Percentiles rank a stretch among this genome's conserved stretches.
Conservation (phyloP, 768 basidiomycete genomes). For the Serendipita sp. region DNA sequence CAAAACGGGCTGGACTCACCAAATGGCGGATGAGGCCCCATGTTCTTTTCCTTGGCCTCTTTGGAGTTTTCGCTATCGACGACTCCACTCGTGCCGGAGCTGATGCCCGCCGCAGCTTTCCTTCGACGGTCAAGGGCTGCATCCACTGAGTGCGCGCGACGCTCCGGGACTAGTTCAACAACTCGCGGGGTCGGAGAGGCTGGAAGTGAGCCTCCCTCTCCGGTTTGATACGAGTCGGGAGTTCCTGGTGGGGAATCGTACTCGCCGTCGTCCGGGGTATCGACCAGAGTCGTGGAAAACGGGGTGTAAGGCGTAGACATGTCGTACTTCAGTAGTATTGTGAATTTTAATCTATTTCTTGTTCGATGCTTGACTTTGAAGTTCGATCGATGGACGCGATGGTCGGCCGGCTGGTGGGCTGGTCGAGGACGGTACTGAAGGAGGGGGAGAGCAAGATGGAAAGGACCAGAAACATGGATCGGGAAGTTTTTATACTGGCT, state of each 20-base stretch:
- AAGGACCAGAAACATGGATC: too few relatives aligned
- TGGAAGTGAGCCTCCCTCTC: slow-evolving; percentile 2
- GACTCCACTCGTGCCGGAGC: not conserved
- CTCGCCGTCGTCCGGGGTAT: not conserved
- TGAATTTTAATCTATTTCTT: too few relatives aligned
- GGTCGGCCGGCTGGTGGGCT: too few relatives aligned
- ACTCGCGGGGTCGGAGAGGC: not conserved
- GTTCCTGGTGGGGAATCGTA: not conserved
- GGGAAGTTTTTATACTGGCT: too few relatives aligned
- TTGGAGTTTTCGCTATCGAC: not conserved
- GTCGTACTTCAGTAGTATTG: too few relatives aligned
- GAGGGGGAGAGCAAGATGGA: too few relatives aligned
- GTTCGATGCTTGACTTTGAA: too few relatives aligned
- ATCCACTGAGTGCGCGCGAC: not conserved
- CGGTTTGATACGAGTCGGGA: not conserved
- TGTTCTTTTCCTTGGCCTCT: not conserved
- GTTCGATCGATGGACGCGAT: too few relatives aligned
- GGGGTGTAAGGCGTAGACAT: too few relatives aligned
- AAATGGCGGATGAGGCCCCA: slow-evolving; percentile 1
- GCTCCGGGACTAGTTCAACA: not conserved
- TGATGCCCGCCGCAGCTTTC: not conserved
- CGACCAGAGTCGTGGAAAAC: too few relatives aligned
- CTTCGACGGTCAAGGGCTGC: not conserved
- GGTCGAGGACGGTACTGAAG: too few relatives aligned
- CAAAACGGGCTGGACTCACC: not conserved